Conservation (phyloP, 495 filamentous ascomycete species). For the Astrocystis sublimbata region DNA sequence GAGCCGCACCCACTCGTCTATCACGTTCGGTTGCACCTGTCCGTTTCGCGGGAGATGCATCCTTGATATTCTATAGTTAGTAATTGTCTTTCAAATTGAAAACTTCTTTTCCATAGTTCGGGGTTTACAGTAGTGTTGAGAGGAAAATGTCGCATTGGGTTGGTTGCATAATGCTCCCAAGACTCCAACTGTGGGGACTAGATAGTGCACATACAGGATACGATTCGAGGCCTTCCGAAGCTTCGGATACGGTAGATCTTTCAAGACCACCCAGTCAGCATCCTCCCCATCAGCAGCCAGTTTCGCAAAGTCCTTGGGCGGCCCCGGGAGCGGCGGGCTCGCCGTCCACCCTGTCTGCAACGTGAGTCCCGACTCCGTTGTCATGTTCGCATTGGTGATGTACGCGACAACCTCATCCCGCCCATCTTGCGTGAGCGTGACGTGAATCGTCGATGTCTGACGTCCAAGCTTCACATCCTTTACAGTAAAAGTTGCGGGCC, state of each 20-base stretch:
- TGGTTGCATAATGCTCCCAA: too few relatives aligned
- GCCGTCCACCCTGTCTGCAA: conserved; percentile 52
- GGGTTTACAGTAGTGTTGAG: too few relatives aligned
- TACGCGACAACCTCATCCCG: conserved; percentile 66
- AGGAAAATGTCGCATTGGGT: too few relatives aligned
- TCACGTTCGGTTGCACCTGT: conserved; percentile 40
- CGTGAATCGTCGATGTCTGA: conserved; percentile 68
- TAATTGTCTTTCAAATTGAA: too few relatives aligned
- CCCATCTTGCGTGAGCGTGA: conserved; percentile 54
- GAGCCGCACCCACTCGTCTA: conserved; percentile 69
- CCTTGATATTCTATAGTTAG: too few relatives aligned
- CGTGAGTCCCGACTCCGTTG: conserved; percentile 58
- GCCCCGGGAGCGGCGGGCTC: conserved; percentile 45
- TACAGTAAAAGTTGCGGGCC: conserved; percentile 60
- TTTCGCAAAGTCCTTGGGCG: conserved; percentile 40
- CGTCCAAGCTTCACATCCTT: conserved; percentile 70
- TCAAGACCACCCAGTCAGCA: conserved; percentile 42
- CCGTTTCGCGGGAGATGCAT: conserved; percentile 58
- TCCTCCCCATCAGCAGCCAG: conserved; percentile 44
- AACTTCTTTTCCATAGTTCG: too few relatives aligned
- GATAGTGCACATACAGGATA: too few relatives aligned
- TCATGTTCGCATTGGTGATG: conserved; percentile 63
- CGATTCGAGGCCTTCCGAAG: conserved; percentile 63
- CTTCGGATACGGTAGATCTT: conserved; percentile 48
- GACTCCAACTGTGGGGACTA: too few relatives aligned